A percentile compares a stretch with the other conserved stretches of the same genome.
These are phyloP conservation scores for Rhodomyrtus psidioides DNA, from an alignment of 441 rosid species.

Conservation along the genomic window DNA sequence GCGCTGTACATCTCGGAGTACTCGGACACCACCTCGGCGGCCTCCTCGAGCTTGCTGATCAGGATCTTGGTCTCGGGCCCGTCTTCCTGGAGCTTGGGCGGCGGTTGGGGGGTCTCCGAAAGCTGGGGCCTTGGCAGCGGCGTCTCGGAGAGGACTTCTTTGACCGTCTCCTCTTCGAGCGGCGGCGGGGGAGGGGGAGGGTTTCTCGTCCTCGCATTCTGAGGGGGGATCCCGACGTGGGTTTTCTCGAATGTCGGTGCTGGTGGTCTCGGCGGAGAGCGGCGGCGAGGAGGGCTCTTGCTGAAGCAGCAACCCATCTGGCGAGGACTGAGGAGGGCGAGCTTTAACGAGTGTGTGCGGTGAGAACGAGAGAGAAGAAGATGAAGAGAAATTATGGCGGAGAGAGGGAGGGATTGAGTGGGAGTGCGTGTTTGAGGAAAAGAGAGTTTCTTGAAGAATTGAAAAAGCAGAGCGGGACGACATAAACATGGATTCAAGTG, in stretches of 20 bases:
- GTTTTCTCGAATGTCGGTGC: not conserved
- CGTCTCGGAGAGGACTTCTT: slow-evolving; percentile 60
- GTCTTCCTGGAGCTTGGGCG: not conserved
- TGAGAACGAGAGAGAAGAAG: not conserved
- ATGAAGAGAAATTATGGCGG: no score
- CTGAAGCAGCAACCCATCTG: slow-evolving; percentile 51
- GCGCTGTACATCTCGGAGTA: slow-evolving; percentile 49
- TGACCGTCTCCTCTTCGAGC: slow-evolving; percentile 67
- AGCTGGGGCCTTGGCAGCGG: slow-evolving; percentile 2
- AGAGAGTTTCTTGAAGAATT: not conserved
- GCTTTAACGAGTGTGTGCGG: not conserved
- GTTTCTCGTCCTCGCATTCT: not conserved
- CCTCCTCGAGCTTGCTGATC: slow-evolving; percentile 11
- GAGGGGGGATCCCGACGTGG: not conserved
- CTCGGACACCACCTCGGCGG: slow-evolving; percentile 34
- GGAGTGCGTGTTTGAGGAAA: not conserved
- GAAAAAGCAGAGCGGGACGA: not conserved
- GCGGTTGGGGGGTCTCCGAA: not conserved
- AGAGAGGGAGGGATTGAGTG: slow-evolving; percentile 6
- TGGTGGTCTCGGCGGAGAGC: not conserved
- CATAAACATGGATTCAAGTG: not conserved
- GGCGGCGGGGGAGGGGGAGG: slow-evolving; percentile 1
- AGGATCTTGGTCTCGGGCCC: slow-evolving; percentile 8
- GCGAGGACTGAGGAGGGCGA: not conserved
- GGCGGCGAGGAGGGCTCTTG: slow-evolving; percentile 8